Conservation (phyloP, 1,284 basidiomycete species). For the Leccinum subrobustum region DNA sequence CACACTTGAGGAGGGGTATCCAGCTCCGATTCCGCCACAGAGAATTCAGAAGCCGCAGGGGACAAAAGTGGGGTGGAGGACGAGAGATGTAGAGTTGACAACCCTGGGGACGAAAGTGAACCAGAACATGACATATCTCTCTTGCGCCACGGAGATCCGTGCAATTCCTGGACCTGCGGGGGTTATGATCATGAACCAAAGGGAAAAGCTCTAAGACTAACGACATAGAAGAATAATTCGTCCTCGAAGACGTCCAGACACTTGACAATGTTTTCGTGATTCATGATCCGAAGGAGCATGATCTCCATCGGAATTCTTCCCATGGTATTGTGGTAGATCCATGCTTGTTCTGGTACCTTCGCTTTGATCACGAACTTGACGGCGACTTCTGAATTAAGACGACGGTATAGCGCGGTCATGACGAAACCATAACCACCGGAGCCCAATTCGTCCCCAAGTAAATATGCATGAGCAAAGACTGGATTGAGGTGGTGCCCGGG, state of each 20-base stretch:
- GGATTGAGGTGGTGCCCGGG: conserved; percentile 60
- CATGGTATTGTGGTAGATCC: conserved; percentile 65
- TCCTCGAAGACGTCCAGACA: conserved; percentile 87
- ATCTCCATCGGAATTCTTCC: conserved; percentile 79
- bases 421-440: conserved; percentile 94
- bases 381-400: conserved; percentile 68
- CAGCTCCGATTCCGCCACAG: conserved; percentile 41
- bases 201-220: conserved; percentile 38
- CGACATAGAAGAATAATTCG: conserved; percentile 81
- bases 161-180: conserved; percentile 83
- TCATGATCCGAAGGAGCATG: conserved; percentile 70
- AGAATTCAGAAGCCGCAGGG: conserved; percentile 50
- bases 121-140: conserved; percentile 24
- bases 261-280: conserved; percentile 80
- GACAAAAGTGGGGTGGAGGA: conserved; percentile 57
- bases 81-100: conserved; percentile 35
- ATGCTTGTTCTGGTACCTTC: conserved; percentile 78
- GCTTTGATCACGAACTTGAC: conserved; percentile 92
- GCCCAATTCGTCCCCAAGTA: conserved; percentile 79
- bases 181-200: neutral
- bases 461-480: conserved; percentile 66
- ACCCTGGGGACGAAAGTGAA: conserved; percentile 22
- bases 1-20: conserved; percentile 42
- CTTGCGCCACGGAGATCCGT: conserved; percentile 82
- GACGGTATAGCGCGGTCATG: conserved; percentile 67